Percentiles rank a stretch among this genome's conserved stretches.
Conservation (phyloP, 1,284 basidiomycete species). For the Cutaneotrichosporon mucoides region DNA sequence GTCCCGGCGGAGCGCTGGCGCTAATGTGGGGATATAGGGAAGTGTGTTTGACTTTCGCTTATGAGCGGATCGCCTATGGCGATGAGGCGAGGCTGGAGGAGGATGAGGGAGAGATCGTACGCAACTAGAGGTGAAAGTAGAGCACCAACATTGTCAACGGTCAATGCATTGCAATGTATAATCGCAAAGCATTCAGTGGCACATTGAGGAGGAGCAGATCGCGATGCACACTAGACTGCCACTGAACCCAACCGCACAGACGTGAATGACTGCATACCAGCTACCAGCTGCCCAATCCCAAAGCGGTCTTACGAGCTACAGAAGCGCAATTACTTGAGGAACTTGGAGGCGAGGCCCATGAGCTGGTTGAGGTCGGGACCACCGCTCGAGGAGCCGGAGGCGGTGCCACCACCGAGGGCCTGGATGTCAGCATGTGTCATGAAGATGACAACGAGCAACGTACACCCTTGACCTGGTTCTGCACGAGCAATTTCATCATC, state of each 20-base stretch:
- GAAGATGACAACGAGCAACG: conserved; percentile 12
- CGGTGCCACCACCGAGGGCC: conserved; percentile 58
- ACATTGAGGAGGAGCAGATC: no score
- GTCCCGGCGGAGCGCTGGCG: background rate
- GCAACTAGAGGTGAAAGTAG: no score
- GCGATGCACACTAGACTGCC: no score
- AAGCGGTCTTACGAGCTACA: background rate
- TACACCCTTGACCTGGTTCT: conserved; percentile 46
- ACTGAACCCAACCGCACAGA: background rate
- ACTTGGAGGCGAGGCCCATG: conserved; percentile 46
- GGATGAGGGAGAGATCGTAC: background rate
- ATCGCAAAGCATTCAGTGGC: no score
- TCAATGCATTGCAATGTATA: no score
- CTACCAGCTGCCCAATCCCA: background rate
- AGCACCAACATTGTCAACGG: no score
- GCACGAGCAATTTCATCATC: conserved; percentile 70
- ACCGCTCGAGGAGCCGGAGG: conserved; percentile 57
- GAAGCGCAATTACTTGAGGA: conserved; percentile 10
- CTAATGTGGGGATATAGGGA: conserved; percentile 1
- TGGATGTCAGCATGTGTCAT: conserved; percentile 51
- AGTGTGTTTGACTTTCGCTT: background rate
- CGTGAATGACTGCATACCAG: background rate
- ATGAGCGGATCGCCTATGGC: background rate
- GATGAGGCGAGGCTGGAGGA: background rate
- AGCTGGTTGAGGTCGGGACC: conserved; percentile 51